Evolutionary conservation across 2,329 filamentous ascomycete species (phyloP).

Genomic region (Graphilbum ipis-grandicollis): DNA sequence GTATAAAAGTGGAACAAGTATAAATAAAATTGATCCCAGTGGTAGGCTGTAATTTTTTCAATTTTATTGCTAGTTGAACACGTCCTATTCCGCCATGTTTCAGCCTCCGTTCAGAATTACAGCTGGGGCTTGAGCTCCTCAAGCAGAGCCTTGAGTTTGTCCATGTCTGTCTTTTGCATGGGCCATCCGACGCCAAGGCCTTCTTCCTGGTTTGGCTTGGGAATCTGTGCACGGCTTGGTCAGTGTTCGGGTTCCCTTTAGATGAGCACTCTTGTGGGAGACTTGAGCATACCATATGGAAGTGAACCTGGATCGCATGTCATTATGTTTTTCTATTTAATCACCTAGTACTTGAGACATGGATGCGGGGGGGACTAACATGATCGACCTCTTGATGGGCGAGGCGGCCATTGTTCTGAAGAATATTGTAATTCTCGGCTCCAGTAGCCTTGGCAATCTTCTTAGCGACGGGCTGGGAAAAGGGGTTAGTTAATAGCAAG

Average conservation of each 20-base stretch:
- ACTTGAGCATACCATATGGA: conserved; percentile 56
- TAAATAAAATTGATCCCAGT: too few relatives aligned
- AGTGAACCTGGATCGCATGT: conserved; percentile 48
- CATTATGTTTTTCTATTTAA: not conserved
- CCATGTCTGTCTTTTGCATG: conserved; percentile 58
- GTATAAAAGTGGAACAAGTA: too few relatives aligned
- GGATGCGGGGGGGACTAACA: conserved; percentile 34
- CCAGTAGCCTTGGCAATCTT: conserved; percentile 66
- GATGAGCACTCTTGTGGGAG: not conserved
- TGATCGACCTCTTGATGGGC: conserved; percentile 90
- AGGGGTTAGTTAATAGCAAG: not conserved
- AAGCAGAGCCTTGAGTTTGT: conserved; percentile 57
- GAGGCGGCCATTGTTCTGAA: conserved; percentile 88
- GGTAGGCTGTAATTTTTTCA: too few relatives aligned
- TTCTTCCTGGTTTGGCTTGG: conserved; percentile 73
- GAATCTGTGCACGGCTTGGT: conserved; percentile 43
- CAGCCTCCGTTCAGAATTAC: too few relatives aligned
- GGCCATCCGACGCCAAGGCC: conserved; percentile 65
- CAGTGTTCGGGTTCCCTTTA: not conserved
- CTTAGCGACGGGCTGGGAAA: conserved; percentile 56
- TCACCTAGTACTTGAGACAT: not conserved
- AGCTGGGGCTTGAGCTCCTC: conserved; percentile 86
- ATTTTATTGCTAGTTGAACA: too few relatives aligned
- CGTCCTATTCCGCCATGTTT: too few relatives aligned
- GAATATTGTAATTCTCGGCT: conserved; percentile 70